Percentiles rank a stretch among this genome's conserved stretches.
Evolutionary conservation across 2,329 filamentous ascomycete species (phyloP).

Genomic region (Microdochium paspali): DNA sequence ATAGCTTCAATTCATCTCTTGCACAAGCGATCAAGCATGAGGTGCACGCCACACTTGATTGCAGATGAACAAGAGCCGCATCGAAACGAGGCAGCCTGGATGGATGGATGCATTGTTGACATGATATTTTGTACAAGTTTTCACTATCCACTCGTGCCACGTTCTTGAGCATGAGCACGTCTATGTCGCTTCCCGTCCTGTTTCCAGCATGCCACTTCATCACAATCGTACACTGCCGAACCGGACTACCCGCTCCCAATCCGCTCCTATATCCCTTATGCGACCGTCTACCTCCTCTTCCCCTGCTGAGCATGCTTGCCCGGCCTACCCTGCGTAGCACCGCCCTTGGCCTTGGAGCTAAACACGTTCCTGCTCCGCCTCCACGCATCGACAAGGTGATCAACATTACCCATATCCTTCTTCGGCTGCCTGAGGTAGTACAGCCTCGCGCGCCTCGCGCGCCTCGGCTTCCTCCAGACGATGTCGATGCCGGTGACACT

Average conservation of each 20-base stretch:
- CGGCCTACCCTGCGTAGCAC: slow-evolving; percentile 3
- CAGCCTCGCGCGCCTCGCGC: slow-evolving; percentile 76
- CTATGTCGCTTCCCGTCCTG: too few relatives aligned
- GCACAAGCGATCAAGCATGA: too few relatives aligned
- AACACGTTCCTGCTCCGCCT: slow-evolving; percentile 28
- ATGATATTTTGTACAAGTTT: neutral
- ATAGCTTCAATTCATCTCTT: too few relatives aligned
- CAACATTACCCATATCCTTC: slow-evolving; percentile 81
- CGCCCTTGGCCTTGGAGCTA: slow-evolving; percentile 16
- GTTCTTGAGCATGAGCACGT: too few relatives aligned
- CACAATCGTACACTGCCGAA: too few relatives aligned
- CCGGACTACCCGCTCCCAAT: neutral
- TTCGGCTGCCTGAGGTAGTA: slow-evolving; percentile 85
- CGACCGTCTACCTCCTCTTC: neutral
- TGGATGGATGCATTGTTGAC: neutral
- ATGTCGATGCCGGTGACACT: slow-evolving; percentile 87
- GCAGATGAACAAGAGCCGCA: neutral
- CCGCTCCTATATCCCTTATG: neutral
- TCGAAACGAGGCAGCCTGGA: too few relatives aligned
- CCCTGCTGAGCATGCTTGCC: neutral
- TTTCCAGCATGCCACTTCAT: neutral
- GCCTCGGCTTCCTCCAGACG: slow-evolving; percentile 76
- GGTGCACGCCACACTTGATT: too few relatives aligned
- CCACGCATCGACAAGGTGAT: slow-evolving; percentile 64
- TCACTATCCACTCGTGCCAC: neutral